Percentiles rank a stretch among this genome's conserved stretches.
Evolutionary conservation across 768 basidiomycete genomes (phyloP).

Genomic region (Tephrocybe sp.): DNA sequence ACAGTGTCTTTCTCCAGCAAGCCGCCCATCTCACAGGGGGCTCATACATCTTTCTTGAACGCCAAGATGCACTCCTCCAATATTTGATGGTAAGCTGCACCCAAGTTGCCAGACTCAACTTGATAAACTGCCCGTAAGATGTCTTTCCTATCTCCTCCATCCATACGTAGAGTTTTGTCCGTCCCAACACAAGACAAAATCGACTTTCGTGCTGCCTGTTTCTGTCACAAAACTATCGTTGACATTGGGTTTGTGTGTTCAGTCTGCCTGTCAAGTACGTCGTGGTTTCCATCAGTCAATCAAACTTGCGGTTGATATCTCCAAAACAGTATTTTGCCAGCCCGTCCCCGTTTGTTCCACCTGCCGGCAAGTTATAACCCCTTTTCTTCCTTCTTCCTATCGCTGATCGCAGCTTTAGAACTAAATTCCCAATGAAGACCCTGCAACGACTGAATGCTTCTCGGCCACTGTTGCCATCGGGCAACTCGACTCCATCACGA

Average conservation of each 20-base stretch:
- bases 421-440: constrained; percentile 94
- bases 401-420: constrained; percentile 42
- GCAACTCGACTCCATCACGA: constrained; percentile 22
- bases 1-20: constrained; percentile 96
- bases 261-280: constrained; percentile 94
- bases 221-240: constrained; percentile 96
- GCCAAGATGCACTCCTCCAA: constrained; percentile 85
- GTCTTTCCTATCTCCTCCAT: constrained; percentile 58
- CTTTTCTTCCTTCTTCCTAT: constrained; percentile 2
- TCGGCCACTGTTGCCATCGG: constrained; percentile 29
- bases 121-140: constrained; percentile 49
- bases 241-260: constrained; percentile 98
- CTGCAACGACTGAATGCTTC: constrained; percentile 76
- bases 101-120: constrained; percentile 3
- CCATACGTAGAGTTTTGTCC: constrained; percentile 72
- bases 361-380: constrained; percentile 63
- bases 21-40: constrained; percentile 95
- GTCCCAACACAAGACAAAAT: constrained; percentile 93
- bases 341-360: constrained; percentile 93
- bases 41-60: constrained; percentile 83
- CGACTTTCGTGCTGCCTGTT: constrained; percentile 96
- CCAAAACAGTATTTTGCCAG: constrained; percentile 81
- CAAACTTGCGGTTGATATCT: background rate
- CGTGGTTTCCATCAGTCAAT: constrained; percentile 7
- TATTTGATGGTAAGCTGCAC: constrained; percentile 65